Conservation (phyloP, 495 filamentous ascomycete species). For the Penicillium maclennaniae region DNA sequence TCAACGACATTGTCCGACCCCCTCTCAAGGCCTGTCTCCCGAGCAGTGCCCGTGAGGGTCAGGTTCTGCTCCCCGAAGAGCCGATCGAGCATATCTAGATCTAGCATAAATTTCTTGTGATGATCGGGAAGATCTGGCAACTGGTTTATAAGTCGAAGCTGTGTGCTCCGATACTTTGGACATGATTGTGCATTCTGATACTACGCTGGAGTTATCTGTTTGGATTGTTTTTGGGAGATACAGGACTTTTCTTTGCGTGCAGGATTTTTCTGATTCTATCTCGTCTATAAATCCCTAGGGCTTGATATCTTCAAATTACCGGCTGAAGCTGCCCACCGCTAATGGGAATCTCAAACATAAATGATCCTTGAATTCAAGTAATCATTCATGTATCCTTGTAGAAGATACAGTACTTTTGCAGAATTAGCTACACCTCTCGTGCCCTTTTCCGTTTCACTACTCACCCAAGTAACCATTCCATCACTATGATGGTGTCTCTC, state of each 20-base stretch:
- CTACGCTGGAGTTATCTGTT: not conserved
- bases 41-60: conserved; percentile 29
- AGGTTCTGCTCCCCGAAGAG: conserved; percentile 76
- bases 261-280: not conserved
- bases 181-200: not conserved
- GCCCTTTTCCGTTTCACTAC: too few relatives aligned
- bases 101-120: not conserved
- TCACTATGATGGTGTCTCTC: too few relatives aligned
- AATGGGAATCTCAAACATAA: not conserved
- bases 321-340: not conserved
- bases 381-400: not conserved
- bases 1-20: conserved; percentile 87
- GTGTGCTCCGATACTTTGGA: not conserved
- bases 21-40: conserved; percentile 63
- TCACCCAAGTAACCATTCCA: too few relatives aligned
- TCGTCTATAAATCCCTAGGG: not conserved
- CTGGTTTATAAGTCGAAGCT: not conserved
- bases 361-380: not conserved
- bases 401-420: too few relatives aligned
- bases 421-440: too few relatives aligned
- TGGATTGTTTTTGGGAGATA: not conserved
- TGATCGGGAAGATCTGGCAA: not conserved
- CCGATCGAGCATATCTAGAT: conserved; percentile 70
- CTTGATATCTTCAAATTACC: not conserved
- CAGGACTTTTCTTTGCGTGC: not conserved